Percentiles rank a stretch among this genome's conserved stretches.
phyloP scores from a whole-genome alignment of 2,329 filamentous ascomycete species.

The Fusarium nelsonii region DNA sequence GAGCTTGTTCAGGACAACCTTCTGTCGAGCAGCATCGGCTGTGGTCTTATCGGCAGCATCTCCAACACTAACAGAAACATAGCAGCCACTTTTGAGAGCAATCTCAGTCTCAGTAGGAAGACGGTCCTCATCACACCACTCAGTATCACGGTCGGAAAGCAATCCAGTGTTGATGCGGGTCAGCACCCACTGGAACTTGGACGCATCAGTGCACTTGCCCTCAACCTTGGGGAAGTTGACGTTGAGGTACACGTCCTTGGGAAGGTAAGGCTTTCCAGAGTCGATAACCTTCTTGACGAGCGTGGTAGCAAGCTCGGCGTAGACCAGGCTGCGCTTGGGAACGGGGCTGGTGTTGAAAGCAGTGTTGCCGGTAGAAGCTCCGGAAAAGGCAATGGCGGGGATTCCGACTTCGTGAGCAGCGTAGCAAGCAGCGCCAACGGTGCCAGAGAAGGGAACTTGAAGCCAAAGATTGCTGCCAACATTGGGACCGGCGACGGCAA shows the following conservation, averaged over 20 bases:
- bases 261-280: conserved; percentile 72
- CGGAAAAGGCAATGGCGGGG: conserved; percentile 77
- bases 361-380: conserved; percentile 61
- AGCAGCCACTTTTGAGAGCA: conserved; percentile 65
- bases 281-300: conserved; percentile 67
- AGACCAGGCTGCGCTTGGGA: conserved; percentile 68
- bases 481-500: conserved; percentile 76
- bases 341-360: conserved; percentile 67
- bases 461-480: conserved; percentile 69
- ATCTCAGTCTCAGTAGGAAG: conserved; percentile 72
- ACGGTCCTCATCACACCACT: conserved; percentile 65
- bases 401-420: conserved; percentile 67
- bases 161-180: conserved; percentile 70
- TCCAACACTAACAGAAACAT: conserved; percentile 72
- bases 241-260: conserved; percentile 71
- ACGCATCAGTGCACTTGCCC: conserved; percentile 62
- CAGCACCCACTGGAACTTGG: conserved; percentile 73
- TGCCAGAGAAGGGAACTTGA: conserved; percentile 71
- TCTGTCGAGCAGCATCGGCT: conserved; percentile 49
- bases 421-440: conserved; percentile 73
- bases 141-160: conserved; percentile 66
- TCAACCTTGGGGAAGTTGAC: conserved; percentile 74
- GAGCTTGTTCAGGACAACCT: conserved; percentile 50
- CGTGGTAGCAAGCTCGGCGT: conserved; percentile 71
- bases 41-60: conserved; percentile 71